Evolutionary conservation across 2,329 filamentous ascomycete species (phyloP), one percentile per base, ranked within the genome.

Genomic region (Thelonectria blattea): DNA sequence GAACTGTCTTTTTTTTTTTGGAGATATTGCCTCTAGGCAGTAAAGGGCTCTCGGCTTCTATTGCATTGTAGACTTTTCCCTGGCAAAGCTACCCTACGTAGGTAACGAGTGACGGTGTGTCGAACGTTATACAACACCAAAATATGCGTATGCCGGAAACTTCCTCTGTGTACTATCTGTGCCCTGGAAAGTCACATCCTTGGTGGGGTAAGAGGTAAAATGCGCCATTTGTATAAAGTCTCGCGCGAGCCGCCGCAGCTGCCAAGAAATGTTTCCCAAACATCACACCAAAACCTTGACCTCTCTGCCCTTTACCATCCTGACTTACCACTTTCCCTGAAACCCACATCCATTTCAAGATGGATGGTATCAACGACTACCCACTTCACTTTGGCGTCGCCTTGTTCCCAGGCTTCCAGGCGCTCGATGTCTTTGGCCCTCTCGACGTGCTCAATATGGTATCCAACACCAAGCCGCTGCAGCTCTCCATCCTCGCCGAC

Each of bases 401-500:
- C 0, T 49, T 71, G 1, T 71, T 69, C 45, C 67, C 63, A 0
- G 69, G 67, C 0, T 71, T 71, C 14, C 68, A 71, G 39, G 63
- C 66, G 1, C 52, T 71, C 7, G 69, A 71, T 32, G 69, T 69
- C 6, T 71, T 71, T 52, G 78, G 79, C 0, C 74, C 76, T 2
- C 51, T 78, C 4, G 75, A 78, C 27, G 65, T 70, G 4, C 66
- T 78, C 15, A 75, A 76, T 52, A 60, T 70, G 18, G 61, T 74
- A 17, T 71, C 72, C 12, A 66, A 56, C 41, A 50, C 32, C 2
- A 63, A 53, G 8, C 65, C 65, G 20, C 60, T 76, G 5, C 39
- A 66, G 17, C 63, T 76, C 1, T 70, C 58, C 10, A 52, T 77
- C 6, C 56, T 77, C 4, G 67, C 72, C 3, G 56, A 66, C 1